A percentile compares a stretch with the other conserved stretches of the same genome.
Conservation (phyloP, 306 rosid genomes). For the Castanea mollissima region DNA sequence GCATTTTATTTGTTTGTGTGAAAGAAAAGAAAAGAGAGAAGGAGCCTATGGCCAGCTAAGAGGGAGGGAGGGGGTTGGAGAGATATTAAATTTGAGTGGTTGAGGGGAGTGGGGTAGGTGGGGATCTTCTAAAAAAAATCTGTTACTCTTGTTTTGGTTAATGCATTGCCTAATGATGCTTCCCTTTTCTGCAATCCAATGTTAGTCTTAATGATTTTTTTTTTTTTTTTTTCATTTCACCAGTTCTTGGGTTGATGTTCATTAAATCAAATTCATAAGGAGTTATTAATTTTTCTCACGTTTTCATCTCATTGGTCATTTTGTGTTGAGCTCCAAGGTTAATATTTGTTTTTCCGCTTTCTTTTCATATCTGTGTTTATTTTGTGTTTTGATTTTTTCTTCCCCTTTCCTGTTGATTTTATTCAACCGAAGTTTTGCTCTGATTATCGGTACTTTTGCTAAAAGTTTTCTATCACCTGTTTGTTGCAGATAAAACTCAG, state of each 20-base stretch:
- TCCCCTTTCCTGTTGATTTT: slow-evolving; percentile 16
- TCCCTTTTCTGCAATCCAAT: background rate
- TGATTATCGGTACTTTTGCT: slow-evolving; percentile 9
- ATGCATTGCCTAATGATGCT: background rate
- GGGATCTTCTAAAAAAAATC: background rate
- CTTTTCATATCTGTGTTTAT: background rate
- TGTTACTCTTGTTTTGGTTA: background rate
- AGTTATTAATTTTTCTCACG: background rate
- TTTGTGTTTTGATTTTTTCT: background rate
- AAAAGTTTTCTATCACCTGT: slow-evolving; percentile 19
- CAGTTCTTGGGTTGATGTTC: background rate
- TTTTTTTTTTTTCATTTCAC: background rate
- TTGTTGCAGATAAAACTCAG: slow-evolving; percentile 84
- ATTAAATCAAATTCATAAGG: background rate
- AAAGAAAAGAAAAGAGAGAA: no score
- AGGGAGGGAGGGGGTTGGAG: no score
- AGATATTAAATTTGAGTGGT: no score
- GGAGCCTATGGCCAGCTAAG: no score
- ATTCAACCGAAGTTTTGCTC: slow-evolving; percentile 17
- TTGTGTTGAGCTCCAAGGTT: background rate
- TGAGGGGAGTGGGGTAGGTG: no score
- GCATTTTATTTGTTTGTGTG: no score
- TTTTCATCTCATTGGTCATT: background rate
- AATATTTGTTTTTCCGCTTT: background rate
- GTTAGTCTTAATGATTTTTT: background rate